Percentiles rank a stretch among this genome's conserved stretches.
phyloP scores from a whole-genome alignment of 192 early-diverging fungal genomes.

The Rhizophagus sp. region DNA sequence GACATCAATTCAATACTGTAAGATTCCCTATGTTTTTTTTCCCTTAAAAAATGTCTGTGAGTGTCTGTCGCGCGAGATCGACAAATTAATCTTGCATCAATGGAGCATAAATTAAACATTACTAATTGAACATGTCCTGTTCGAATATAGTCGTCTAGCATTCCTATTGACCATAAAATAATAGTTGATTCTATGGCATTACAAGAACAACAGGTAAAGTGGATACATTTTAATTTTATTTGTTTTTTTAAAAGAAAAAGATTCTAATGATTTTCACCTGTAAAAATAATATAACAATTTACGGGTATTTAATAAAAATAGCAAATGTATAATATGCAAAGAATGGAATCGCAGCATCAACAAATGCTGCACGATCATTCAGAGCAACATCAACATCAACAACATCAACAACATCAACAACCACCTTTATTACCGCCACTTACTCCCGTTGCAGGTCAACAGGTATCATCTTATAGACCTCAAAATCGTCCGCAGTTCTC shows the following conservation, averaged over 20 bases:
- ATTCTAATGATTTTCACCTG: too few species aligned
- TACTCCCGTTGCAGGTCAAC: constrained; percentile 12
- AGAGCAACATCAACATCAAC: constrained; percentile 11
- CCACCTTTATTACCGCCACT: constrained; percentile 3
- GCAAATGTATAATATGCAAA: constrained; percentile 1
- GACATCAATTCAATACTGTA: constrained; percentile 19
- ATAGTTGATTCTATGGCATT: constrained; percentile 8
- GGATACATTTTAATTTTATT: too few species aligned
- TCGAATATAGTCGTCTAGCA: neutral
- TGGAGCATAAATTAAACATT: neutral
- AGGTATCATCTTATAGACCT: neutral
- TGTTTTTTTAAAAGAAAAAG: neutral
- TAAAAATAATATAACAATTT: neutral
- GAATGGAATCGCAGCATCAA: constrained; percentile 9
- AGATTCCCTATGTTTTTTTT: neutral
- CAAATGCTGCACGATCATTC: constrained; percentile 1
- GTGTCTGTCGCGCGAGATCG: constrained; percentile 8
- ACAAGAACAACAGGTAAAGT: constrained; percentile 11
- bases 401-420: constrained; percentile 10
- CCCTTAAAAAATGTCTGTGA: constrained; percentile 8
- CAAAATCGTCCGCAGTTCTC: neutral
- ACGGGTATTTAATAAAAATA: too few species aligned
- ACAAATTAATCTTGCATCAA: constrained; percentile 4
- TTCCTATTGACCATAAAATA: constrained; percentile 16
- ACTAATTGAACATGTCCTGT: neutral